Evolutionary conservation across 805 yeast species (phyloP), one percentile per base, ranked within the genome.

Genomic region (Zygosaccharomyces lentus): DNA sequence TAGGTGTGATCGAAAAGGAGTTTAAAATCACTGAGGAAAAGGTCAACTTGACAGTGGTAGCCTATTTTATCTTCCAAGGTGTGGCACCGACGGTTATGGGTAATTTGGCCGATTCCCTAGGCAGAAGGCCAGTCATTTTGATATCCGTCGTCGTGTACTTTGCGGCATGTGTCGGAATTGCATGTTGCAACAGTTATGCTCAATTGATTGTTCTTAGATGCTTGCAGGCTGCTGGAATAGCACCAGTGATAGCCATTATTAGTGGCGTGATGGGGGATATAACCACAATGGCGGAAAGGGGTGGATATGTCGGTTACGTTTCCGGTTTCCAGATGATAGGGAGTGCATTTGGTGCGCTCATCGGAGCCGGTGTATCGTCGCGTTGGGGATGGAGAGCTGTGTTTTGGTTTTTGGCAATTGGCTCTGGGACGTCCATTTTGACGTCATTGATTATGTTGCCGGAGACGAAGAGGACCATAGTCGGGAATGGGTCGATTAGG

Each of bases 51-150:
- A 78, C 95, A 0, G 83, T 89, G 27, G 89, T 88, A 1, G 81
- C 86, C 0, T 88, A 87, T 56, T 74, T 85, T 42, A 61, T 86
- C 10, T 74, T 84, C 45, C 96, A 88, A 65, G 96, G 95, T 1
- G 47, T 86, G 0, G 66, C 85, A 0, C 96, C 96, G 0, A 74
- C 84, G 1, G 59, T 87, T 12, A 73, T 82, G 60, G 83, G 87
- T 0, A 72, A 80, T 4, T 55, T 86, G 19, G 84, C 91, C 0
- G 96, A 88, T 59, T 59, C 69, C 3, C 46, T 74, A 36, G 96
- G 96, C 0, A 74, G 95, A 56, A 67, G 96, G 40, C 89, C 93
- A 0, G 71, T 82, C 0, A 69, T 83, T 15, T 43, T 85, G 26
- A 41, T 66, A 3, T 81, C 88, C 30, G 60, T 84, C 23, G 9